A percentile compares a stretch with the other conserved stretches of the same genome.
These are phyloP conservation scores for Stellera chamaejasme DNA, from an alignment of 345 rosid genomes.

Conservation along the genomic window DNA sequence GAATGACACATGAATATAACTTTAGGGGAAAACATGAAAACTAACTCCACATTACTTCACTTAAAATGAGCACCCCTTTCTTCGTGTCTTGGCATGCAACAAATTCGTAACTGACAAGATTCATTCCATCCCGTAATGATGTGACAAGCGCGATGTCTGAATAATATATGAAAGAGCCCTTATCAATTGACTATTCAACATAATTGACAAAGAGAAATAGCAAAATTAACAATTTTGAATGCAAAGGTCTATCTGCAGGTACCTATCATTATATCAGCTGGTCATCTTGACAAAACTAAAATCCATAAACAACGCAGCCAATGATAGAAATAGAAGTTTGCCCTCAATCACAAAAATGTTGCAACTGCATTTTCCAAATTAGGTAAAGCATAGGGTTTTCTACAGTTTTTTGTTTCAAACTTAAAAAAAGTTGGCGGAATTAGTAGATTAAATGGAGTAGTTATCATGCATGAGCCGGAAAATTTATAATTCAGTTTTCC, in stretches of 20 bases:
- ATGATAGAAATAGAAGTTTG: too few species aligned
- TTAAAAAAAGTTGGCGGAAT: too few species aligned
- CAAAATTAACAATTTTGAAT: not conserved
- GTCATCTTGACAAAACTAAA: too few species aligned
- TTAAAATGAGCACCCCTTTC: slow-evolving; percentile 98
- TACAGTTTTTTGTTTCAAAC: too few species aligned
- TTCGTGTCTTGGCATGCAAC: slow-evolving; percentile 97
- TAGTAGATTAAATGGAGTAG: too few species aligned
- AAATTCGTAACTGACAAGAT: slow-evolving; percentile 98
- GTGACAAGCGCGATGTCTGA: slow-evolving; percentile 97
- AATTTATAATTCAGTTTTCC: too few species aligned
- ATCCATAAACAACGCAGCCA: too few species aligned
- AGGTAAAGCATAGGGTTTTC: too few species aligned
- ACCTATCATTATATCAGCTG: too few species aligned
- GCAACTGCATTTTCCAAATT: too few species aligned
- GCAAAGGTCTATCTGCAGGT: not conserved
- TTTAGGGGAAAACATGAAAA: not conserved
- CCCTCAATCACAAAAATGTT: too few species aligned
- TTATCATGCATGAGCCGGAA: too few species aligned
- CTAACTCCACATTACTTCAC: slow-evolving; percentile 59
- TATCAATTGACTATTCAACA: not conserved
- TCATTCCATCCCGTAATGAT: slow-evolving; percentile 98
- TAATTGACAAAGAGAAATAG: not conserved
- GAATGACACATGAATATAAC: not conserved
- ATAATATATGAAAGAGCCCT: slow-evolving; percentile 10